These are phyloP conservation scores for Triticum urartu DNA, from an alignment of 176 grass and related monocot genomes.

Conservation along the genomic window DNA sequence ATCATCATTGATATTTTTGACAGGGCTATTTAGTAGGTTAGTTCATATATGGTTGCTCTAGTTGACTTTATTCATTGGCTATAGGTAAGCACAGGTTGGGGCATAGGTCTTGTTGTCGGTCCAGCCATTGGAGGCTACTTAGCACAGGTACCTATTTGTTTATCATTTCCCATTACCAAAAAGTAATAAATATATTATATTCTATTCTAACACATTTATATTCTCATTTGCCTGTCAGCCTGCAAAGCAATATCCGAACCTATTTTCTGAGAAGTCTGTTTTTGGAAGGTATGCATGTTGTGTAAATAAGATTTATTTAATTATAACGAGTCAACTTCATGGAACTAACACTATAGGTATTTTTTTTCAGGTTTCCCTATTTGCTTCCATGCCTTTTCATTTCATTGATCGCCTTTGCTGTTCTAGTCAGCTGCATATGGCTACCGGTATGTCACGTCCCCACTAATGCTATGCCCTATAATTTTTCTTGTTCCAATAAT, in stretches of 20 bases:
- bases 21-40: too few species aligned
- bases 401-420: slow-evolving; percentile 50
- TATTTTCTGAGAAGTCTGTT: slow-evolving; percentile 51
- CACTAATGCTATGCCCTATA: not conserved
- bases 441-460: slow-evolving; percentile 56
- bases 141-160: slow-evolving; percentile 40
- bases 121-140: slow-evolving; percentile 81
- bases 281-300: slow-evolving; percentile 51
- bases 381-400: slow-evolving; percentile 73
- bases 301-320: not conserved
- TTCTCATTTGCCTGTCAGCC: slow-evolving; percentile 34
- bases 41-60: not conserved
- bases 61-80: not conserved
- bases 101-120: slow-evolving; percentile 67
- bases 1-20: not conserved
- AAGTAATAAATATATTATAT: not conserved
- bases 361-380: slow-evolving; percentile 70
- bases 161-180: not conserved
- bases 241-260: slow-evolving; percentile 68
- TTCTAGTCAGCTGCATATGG: slow-evolving; percentile 63
- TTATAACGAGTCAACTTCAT: not conserved
- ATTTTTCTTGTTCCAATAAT: not conserved
- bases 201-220: not conserved
- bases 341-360: not conserved
- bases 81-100: slow-evolving; percentile 53